Base-by-base conservation (phyloP, 305 asterid species). In the Fraxinus ornus region DNA sequence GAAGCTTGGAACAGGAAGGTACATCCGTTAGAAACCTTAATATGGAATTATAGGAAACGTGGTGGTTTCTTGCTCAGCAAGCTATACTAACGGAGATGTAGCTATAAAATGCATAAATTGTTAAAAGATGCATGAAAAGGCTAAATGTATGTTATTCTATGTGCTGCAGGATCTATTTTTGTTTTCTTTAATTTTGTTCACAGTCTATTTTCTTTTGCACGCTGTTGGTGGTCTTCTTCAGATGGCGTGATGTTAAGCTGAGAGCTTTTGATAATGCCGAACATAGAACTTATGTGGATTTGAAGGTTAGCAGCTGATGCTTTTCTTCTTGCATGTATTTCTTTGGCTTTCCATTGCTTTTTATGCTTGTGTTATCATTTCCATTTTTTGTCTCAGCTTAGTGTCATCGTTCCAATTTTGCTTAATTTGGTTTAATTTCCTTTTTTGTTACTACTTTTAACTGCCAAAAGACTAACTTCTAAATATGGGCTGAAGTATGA, bases 1-100 rank as follows among this genome's bases (percentile, higher is more conserved):
- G 93, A 92, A 92, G 86, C 98, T 96, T 21, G 98, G 99, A 64
- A 96, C 98, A 0, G 99, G 99, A 91, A 92, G 99, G 99, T 96
- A 85, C 79, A 49, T 33, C 47, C 17, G 9, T 41, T 52, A 72
- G 24, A 80, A 79, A 26, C 60, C 44, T 36, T 39, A 52, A n/a
- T 8, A 64, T 39, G 10, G 15, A 68, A 36, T n/a, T 28, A 32
- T 78, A 28, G 17, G 81, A 28, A 22, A 76, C 5, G 0, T 39
- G 26, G 22, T 44, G 30, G 36, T 2, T 22, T 41, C 79, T 76
- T 22, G 24, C 32, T 8, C 15, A 21, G 26, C 32, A 22, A 62
- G 71, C 32, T 62, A 22, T 62, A 8, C 32, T 60, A 22, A 22
- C 0, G 15, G 32, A 62, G 71, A 62, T 2, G 32, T 7, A 62